Base-by-base conservation (phyloP, 1,139 yeast genomes). In the Yamadazyma friedrichii region DNA sequence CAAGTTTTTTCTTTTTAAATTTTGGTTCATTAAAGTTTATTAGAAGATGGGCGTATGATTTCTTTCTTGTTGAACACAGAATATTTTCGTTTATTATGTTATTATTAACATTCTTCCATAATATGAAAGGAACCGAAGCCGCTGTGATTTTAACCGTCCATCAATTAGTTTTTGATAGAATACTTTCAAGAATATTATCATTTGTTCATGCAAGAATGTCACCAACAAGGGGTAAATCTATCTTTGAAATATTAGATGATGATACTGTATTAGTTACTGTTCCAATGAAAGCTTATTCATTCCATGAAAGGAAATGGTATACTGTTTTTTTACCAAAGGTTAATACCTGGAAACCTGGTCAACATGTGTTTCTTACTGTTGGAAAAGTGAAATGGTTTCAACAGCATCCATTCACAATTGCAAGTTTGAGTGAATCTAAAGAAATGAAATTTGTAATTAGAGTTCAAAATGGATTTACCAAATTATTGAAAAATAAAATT, bases 281-380 rank as follows among this genome's bases (percentile, higher is more conserved):
- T 15, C 72, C 73, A 1, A 46, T 69, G 3, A 59, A 52, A 12
- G 41, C 54, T 2, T 48, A 51, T 36, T 50, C 61, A 1, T 53
- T 47, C 15, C 43, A 51, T 8, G 46, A 50, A 13, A 47, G 50
- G 25, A 52, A 50, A 36, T 69, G 72, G 74, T 66, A 56, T 48
- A 50, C 51, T 39, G 42, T 42, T 10, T 50, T 65, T 37, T 50
- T 71, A 34, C 78, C 78, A 12, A 58, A 61, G 20, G 52, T 63
- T 27, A 65, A 74, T 24, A 59, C 62, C 13, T 75, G 80, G 80
- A 63, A 64, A 41, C 65, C 78, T 0, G 80, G 80, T 1, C 78
- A 70, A 50, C 77, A 74, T 50, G 61, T 72, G 4, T 64, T 59
- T 37, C 55, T 75, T 20, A 68, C 63, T 38, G 75, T 74, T 3